Percentiles rank a stretch among this genome's conserved stretches.
Evolutionary conservation across 2,329 filamentous ascomycete species (phyloP).

Genomic region (Cyphellophora europaea): DNA sequence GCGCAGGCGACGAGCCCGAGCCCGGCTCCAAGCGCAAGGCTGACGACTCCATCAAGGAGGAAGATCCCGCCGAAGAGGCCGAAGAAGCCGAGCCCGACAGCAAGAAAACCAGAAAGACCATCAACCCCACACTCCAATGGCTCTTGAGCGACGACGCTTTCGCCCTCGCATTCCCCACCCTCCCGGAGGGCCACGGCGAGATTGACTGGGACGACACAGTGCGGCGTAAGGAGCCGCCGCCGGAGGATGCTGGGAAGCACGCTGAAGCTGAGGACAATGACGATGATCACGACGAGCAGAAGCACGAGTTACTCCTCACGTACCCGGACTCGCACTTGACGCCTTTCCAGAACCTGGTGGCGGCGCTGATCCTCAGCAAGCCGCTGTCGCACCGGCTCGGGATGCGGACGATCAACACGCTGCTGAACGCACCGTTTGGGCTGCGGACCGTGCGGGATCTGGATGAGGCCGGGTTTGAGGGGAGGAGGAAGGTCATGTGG

Average conservation of each 20-base stretch:
- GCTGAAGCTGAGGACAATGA: no score
- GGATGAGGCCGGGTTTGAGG: conserved; percentile 27
- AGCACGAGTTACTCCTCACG: not conserved
- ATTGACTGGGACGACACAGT: not conserved
- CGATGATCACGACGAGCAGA: conserved; percentile 32
- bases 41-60: not conserved
- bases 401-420: conserved; percentile 32
- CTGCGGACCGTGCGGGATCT: conserved; percentile 33
- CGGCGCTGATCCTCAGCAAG: conserved; percentile 33
- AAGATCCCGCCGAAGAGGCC: not conserved
- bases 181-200: not conserved
- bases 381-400: conserved; percentile 36
- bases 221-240: not conserved
- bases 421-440: conserved; percentile 34
- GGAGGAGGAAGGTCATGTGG: conserved; percentile 28
- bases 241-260: not conserved
- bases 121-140: not conserved
- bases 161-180: not conserved
- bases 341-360: conserved; percentile 36
- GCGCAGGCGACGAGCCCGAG: not conserved
- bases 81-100: not conserved
- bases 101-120: not conserved
- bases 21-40: not conserved
- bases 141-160: not conserved
- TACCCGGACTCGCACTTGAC: conserved; percentile 15